phyloP scores from a whole-genome alignment of 2,329 filamentous ascomycete genomes.

The Fusarium bulbicola region DNA sequence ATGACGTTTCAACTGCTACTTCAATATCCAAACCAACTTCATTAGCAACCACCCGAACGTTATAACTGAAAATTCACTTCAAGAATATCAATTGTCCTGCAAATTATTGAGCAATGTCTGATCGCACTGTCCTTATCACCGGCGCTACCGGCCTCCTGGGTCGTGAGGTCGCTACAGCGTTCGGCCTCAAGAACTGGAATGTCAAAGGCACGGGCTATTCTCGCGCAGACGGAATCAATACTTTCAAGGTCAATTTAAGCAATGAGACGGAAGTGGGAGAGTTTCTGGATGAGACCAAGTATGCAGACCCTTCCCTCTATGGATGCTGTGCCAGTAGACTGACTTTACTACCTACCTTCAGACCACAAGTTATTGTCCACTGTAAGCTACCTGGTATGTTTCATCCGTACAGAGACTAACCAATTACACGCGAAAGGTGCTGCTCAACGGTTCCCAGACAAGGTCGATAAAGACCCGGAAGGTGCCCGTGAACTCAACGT shows the following conservation, averaged over 20 bases:
- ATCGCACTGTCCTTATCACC: constrained; percentile 74
- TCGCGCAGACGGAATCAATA: constrained; percentile 74
- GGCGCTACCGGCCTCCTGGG: constrained; percentile 87
- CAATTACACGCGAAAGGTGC: constrained; percentile 65
- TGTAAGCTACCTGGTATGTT: constrained; percentile 61
- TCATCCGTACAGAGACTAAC: constrained; percentile 22
- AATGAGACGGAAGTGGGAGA: constrained; percentile 58
- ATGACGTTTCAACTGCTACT: constrained; percentile 25
- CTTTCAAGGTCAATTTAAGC: constrained; percentile 68
- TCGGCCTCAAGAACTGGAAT: constrained; percentile 69
- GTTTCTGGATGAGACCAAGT: constrained; percentile 65
- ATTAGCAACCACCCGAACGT: background rate
- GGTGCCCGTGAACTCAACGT: constrained; percentile 80
- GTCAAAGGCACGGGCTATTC: constrained; percentile 78
- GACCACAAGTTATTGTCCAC: constrained; percentile 82
- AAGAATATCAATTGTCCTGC: background rate
- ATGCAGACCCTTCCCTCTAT: background rate
- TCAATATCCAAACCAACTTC: background rate
- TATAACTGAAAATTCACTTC: background rate
- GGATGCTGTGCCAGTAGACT: background rate
- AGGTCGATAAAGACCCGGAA: constrained; percentile 81
- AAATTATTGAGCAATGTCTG: constrained; percentile 7
- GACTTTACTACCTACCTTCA: constrained; percentile 44
- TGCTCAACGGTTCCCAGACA: constrained; percentile 88
- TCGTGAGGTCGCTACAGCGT: constrained; percentile 77